Base-by-base conservation (phyloP, 2,329 filamentous ascomycete species). In the Clathrospora elynae region DNA sequence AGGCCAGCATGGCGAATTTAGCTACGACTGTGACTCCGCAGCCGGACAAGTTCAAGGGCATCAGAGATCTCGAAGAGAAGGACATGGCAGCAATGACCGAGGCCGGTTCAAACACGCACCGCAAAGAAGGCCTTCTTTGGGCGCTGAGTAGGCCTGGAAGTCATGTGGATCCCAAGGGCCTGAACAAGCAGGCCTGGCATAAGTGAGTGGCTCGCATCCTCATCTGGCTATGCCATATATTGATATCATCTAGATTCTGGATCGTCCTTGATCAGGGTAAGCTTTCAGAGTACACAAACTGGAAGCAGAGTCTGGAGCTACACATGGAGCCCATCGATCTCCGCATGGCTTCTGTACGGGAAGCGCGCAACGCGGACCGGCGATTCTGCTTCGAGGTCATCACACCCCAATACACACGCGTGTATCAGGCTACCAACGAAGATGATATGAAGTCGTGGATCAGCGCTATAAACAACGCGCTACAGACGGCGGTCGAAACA, bases 381-480 rank as follows among this genome's bases (percentile, higher is more conserved):
- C 84, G 93, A 4, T 99, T 99, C 71, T 97, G 92, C 71, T 99
- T 99, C 59, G 93, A 99, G 72, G 89, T 99, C 36, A 97, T 99
- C 46, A 99, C 93, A 0, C 95, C 95, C 6, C 88, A 93, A 35
- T 97, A 86, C 70, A 97, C 95, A 60, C 85, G 93, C 41, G 91
- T 97, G 11, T 99, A 97, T 70, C 93, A 99, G 73, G 93, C 92
- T 26, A 96, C 92, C 1, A 96, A 92, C 0, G 93, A 97, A 71
- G 93, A 99, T 25, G 93, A 99, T 61, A 95, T 99, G 89, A 90
- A 86, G 65, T 92, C 84, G 57, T 99, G 93, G 93, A 99, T 99
- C 58, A 79, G 82, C 14, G 87, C 93, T 13, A 95, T 99, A 74
- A 99, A 99, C 71, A 99, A 97, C 64, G 95, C 93, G 7, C 75